Evolutionary conservation across 2,329 filamentous ascomycete species (phyloP).

Genomic region (Coleophoma crateriformis): DNA sequence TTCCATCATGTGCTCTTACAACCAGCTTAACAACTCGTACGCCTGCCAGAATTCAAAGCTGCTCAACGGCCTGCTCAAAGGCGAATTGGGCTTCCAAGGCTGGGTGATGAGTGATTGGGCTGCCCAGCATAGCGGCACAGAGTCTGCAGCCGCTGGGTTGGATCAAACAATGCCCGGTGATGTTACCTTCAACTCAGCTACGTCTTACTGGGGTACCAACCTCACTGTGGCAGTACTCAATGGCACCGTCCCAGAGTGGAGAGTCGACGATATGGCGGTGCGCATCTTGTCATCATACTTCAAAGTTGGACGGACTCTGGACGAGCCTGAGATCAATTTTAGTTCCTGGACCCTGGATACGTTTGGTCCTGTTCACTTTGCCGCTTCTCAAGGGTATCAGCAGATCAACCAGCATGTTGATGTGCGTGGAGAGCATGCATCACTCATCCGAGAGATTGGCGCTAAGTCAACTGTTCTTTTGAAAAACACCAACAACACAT

Average conservation of each 20-base stretch:
- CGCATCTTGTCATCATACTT: conserved; percentile 71
- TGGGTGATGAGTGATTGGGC: conserved; percentile 79
- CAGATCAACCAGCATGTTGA: conserved; percentile 78
- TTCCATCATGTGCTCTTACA: conserved; percentile 81
- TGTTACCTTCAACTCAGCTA: conserved; percentile 66
- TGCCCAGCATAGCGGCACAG: conserved; percentile 65
- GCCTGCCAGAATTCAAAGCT: conserved; percentile 73
- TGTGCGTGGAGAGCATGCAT: conserved; percentile 70
- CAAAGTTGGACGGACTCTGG: conserved; percentile 54
- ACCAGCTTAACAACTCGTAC: conserved; percentile 77
- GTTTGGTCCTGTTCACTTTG: conserved; percentile 62
- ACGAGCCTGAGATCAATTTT: conserved; percentile 62
- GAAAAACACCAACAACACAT: conserved; percentile 68
- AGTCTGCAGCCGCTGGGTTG: conserved; percentile 64
- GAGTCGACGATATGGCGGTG: conserved; percentile 87
- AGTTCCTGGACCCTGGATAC: conserved; percentile 81
- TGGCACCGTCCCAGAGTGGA: conserved; percentile 80
- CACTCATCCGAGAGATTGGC: conserved; percentile 69
- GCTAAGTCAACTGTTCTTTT: conserved; percentile 81
- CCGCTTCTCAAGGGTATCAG: conserved; percentile 54
- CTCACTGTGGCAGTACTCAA: conserved; percentile 84
- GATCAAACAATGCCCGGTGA: conserved; percentile 93
- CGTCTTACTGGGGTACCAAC: conserved; percentile 69
- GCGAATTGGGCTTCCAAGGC: conserved; percentile 75
- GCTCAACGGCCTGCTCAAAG: conserved; percentile 71